Evolutionary conservation across 2,329 filamentous ascomycete genomes (phyloP), one percentile per base, ranked within the genome.

Genomic region (Polychaeton citri): DNA sequence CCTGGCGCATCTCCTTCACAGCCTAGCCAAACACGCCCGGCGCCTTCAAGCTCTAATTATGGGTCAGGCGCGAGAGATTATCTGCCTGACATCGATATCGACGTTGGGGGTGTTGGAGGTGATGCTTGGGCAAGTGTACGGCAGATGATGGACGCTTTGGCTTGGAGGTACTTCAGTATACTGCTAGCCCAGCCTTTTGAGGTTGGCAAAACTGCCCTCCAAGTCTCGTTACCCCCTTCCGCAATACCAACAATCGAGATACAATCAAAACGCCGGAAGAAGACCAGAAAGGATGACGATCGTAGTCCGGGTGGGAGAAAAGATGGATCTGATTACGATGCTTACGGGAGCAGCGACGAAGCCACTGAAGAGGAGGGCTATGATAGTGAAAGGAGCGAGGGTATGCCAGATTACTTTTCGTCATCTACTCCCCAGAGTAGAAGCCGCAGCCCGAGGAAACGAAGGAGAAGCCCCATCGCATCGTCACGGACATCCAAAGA

Each of bases 101-200:
- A 83, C 47, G 81, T 81, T 44, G 48, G 48, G 17, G 47, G 45
- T 1, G 52, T 52, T 2, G 50, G 50, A 1, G 44, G 50, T 34
- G 53, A 56, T 39, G 53, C 52, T 42, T 56, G 53, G 53, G 43
- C 47, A 26, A 43, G 46, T 21, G 67, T 80, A 30, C 83, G 81
- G 54, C 78, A 80, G 43, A 64, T 93, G 41, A 54, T 94, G 33
- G 86, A 96, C 55, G 79, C 87, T 57, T 74, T 90, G 45, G 57
- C 93, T 58, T 92, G 87, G 78, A 88, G 90, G 55, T 98, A 98
- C 63, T 81, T 79, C 10, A 85, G 80, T 39, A 79, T 94, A 17
- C 61, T 96, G 52, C 78, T 94, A 55, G 81, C 85, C 36, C 90
- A 98, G 62, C 90, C 90, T 10, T 96, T 98, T 58, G 90, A 96